Conservation (phyloP, 192 early-diverging fungal species). For the Entomortierella beljakovae region DNA sequence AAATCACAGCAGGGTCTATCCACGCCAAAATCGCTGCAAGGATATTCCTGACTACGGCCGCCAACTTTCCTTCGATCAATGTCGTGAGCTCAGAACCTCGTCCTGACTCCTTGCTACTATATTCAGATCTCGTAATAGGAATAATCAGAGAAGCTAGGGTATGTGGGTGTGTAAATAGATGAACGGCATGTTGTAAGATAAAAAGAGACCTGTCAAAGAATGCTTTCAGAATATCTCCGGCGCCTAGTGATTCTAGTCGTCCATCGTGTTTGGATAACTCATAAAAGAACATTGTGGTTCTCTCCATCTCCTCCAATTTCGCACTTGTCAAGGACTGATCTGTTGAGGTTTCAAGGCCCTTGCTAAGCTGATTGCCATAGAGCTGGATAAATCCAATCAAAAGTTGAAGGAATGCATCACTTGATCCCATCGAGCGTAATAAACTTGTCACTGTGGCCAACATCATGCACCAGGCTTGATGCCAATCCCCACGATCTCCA, state of each 20-base stretch:
- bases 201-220: slow-evolving; percentile 49
- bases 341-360: slow-evolving; percentile 56
- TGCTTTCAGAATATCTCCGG: slow-evolving; percentile 23
- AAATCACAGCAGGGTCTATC: slow-evolving; percentile 48
- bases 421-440: slow-evolving; percentile 47
- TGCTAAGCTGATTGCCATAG: slow-evolving; percentile 58
- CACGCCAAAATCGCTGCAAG: slow-evolving; percentile 48
- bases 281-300: slow-evolving; percentile 64
- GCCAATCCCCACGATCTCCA: slow-evolving; percentile 52
- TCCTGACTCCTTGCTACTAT: slow-evolving; percentile 31
- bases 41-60: slow-evolving; percentile 47
- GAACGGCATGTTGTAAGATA: slow-evolving; percentile 48
- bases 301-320: slow-evolving; percentile 63
- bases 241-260: slow-evolving; percentile 26
- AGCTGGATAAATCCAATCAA: slow-evolving; percentile 61
- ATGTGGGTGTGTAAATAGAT: slow-evolving; percentile 54
- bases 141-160: slow-evolving; percentile 35
- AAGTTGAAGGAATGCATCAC: slow-evolving; percentile 49
- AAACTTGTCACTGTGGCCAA: slow-evolving; percentile 58
- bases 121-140: slow-evolving; percentile 36
- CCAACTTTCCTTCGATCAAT: slow-evolving; percentile 34
- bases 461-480: slow-evolving; percentile 64
- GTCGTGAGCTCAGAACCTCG: slow-evolving; percentile 17
- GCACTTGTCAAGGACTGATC: slow-evolving; percentile 49
- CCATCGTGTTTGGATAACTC: slow-evolving; percentile 56